Percentiles rank a stretch among this genome's conserved stretches.
Conservation (phyloP, 345 rosid species). For the Boechera divaricarpa region DNA sequence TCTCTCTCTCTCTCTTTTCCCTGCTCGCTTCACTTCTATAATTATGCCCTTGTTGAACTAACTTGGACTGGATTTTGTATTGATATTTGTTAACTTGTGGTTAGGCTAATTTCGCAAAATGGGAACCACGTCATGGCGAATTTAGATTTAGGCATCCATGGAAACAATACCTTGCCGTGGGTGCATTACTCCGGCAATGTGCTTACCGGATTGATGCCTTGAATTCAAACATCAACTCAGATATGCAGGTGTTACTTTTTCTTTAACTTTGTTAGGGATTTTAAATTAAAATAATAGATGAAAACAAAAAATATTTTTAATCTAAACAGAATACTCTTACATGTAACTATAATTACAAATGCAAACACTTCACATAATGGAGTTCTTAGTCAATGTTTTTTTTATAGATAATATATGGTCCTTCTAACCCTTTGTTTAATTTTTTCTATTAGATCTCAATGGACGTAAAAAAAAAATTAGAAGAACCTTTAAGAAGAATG, state of each 20-base stretch:
- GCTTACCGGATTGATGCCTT: slow-evolving; percentile 73
- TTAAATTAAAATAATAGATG: not conserved
- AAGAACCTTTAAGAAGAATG: slow-evolving; percentile 57
- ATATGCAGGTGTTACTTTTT: slow-evolving; percentile 57
- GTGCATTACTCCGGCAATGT: slow-evolving; percentile 67
- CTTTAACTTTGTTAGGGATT: slow-evolving; percentile 32
- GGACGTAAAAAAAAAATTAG: slow-evolving; percentile 47
- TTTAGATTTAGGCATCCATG: slow-evolving; percentile 83
- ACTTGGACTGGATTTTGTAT: slow-evolving; percentile 3
- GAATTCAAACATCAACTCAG: slow-evolving; percentile 54
- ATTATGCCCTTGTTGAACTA: slow-evolving; percentile 12
- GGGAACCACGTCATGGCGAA: slow-evolving; percentile 96
- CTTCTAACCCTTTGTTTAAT: not conserved
- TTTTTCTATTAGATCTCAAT: slow-evolving; percentile 49
- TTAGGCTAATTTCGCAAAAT: slow-evolving; percentile 83
- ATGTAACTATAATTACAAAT: not conserved
- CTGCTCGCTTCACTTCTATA: not conserved
- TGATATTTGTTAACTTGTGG: not conserved
- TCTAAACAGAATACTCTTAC: not conserved
- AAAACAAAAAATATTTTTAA: not conserved
- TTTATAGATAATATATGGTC: slow-evolving; percentile 11
- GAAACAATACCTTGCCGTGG: slow-evolving; percentile 66
- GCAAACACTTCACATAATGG: not conserved
- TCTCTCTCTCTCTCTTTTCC: not conserved
- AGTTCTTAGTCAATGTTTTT: too few relatives aligned